Evolutionary conservation across 2,329 filamentous ascomycete genomes (phyloP), one percentile per base, ranked within the genome.

Genomic region (Aspergillus piperis): DNA sequence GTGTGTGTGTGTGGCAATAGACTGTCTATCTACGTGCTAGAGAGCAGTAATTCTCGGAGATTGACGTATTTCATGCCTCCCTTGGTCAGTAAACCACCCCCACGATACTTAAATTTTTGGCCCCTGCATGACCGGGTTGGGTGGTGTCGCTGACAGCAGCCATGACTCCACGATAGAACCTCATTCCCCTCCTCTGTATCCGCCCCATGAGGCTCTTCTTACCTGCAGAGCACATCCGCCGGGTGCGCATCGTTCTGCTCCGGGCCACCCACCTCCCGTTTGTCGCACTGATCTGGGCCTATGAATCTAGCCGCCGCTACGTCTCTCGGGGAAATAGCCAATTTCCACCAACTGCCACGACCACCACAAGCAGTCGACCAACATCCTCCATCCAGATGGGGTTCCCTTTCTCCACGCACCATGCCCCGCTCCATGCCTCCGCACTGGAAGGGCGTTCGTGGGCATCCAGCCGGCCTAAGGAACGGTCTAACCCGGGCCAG

Each of bases 251-350:
- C 61, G 69, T 86, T 44, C 71, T 87, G 49, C 80, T 88, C 60
- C 85, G 84, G 70, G 80, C 80, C 53, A 86, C 84, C 2, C 85
- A 88, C 72, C 72, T 82, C 50, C 84, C 85, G 13, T 83, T 84
- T 65, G 82, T 88, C 54, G 80, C 76, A 41, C 72, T 84, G 55
- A 87, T 88, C 58, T 82, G 83, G 77, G 73, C 76, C n/a, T 88
- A 84, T 69, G 85, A 79, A 66, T 70, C 72, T 57, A 74, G 71
- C 59, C 71, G 70, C 63, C 71, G 68, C 36, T 64, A 70, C 54
- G 61, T 69, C 36, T 70, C 64, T 57, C 70, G 66, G 58, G 60
- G 57, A 60, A 61, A 60, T 53, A 71, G 57, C 39, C 66, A 65
- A 19, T 61, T 63, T 25, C 64, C 66, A n/a, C 66, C 70, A 38